A percentile compares a stretch with the other conserved stretches of the same genome.
Evolutionary conservation across 2,329 filamentous ascomycete species (phyloP).

Genomic region (Claviceps africana): DNA sequence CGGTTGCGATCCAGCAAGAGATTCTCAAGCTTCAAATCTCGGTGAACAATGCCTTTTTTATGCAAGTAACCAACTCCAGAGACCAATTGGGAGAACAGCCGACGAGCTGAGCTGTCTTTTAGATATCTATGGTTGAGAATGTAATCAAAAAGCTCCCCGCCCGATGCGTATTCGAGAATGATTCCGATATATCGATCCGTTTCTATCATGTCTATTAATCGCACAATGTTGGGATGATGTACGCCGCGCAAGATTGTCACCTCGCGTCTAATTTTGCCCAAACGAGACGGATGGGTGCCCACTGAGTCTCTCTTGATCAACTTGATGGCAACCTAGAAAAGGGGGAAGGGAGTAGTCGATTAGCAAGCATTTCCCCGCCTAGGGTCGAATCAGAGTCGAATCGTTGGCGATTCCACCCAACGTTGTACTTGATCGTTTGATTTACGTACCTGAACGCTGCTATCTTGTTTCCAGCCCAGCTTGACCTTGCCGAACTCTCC

Average conservation of each 20-base stretch:
- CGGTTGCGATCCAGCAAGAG: slow-evolving; percentile 86
- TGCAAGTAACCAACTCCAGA: slow-evolving; percentile 95
- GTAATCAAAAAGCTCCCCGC: slow-evolving; percentile 95
- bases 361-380: background rate
- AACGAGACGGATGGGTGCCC: slow-evolving; percentile 71
- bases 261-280: slow-evolving; percentile 95
- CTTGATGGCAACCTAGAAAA: slow-evolving; percentile 76
- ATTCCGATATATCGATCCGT: slow-evolving; percentile 96
- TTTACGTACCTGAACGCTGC: slow-evolving; percentile 57
- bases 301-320: slow-evolving; percentile 86
- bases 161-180: slow-evolving; percentile 94
- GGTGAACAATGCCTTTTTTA: slow-evolving; percentile 96
- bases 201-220: slow-evolving; percentile 95
- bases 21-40: slow-evolving; percentile 94
- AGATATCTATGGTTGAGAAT: slow-evolving; percentile 94
- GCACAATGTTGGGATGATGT: slow-evolving; percentile 92
- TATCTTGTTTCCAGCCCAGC: slow-evolving; percentile 94
- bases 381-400: background rate
- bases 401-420: background rate
- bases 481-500: slow-evolving; percentile 99
- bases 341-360: slow-evolving; percentile 8
- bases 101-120: slow-evolving; percentile 80
- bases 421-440: background rate
- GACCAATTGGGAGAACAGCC: slow-evolving; percentile 87
- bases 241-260: slow-evolving; percentile 80